Conservation (phyloP, 768 basidiomycete genomes). For the Kwoniella dejecticola region DNA sequence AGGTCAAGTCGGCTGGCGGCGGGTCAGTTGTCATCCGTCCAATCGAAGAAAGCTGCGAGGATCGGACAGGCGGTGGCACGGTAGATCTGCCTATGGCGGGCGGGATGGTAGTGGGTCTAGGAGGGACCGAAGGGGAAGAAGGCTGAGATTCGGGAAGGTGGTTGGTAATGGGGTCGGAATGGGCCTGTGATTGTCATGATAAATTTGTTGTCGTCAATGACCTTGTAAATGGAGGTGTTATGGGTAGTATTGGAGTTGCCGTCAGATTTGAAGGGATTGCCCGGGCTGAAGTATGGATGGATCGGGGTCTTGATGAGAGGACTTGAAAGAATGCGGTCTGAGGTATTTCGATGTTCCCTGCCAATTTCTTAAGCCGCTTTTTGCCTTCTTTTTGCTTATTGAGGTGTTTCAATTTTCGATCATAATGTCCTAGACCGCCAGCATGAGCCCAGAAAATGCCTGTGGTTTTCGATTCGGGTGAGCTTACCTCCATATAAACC, state of each 20-base stretch:
- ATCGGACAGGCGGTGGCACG: constrained; percentile 15
- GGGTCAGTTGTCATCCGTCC: constrained; percentile 17
- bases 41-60: constrained; percentile 10
- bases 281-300: constrained; percentile 14
- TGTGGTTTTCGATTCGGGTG: too few relatives aligned
- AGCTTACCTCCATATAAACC: constrained; percentile 80
- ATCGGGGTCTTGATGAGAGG: constrained; percentile 58
- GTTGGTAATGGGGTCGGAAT: constrained; percentile 8
- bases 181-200: neutral
- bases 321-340: constrained; percentile 96
- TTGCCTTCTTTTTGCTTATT: constrained; percentile 86
- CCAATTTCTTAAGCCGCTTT: constrained; percentile 81
- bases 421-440: constrained; percentile 70
- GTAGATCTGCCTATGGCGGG: constrained; percentile 12
- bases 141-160: constrained; percentile 6
- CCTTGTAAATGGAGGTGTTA: too few relatives aligned
- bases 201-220: neutral
- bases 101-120: neutral
- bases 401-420: constrained; percentile 70
- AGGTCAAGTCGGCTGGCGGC: constrained; percentile 59
- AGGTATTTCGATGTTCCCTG: constrained; percentile 73
- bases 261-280: too few relatives aligned
- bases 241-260: too few relatives aligned
- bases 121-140: neutral
- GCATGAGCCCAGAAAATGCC: neutral